Base-by-base conservation (phyloP, 2,329 filamentous ascomycete species). In the Aspergillus amoenus region DNA sequence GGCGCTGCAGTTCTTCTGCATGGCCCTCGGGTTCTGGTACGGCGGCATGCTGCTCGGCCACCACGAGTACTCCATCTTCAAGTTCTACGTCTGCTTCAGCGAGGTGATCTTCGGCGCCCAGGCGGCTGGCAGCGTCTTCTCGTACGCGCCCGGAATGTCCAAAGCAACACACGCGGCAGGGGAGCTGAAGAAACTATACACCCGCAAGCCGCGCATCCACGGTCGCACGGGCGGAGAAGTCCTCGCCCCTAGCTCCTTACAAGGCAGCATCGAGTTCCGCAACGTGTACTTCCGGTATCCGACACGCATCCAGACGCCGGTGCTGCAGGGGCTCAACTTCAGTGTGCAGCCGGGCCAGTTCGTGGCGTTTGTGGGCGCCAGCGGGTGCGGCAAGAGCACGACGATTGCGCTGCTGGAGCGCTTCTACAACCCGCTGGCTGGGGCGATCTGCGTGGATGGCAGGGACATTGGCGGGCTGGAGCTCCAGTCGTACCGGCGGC, bases 401-500 rank as follows among this genome's bases (percentile, higher is more conserved):
- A 85, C 88, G 30, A 82, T 92, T 30, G 72, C 73, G 2, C 72
- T 83, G 1, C 69, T 83, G n/a, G 76, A 82, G 60, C 73, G 84
- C 13, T 91, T 92, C 71, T 93, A 92, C 69, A 83, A 89, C 37
- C 71, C 84, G 0, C 75, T 82, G 27, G 76, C 79, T 7, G 90
- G 90, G 4, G 74, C 75, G 3, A 84, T 93, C 42, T 75, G 86
- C 0, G 83, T 84, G 68, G 87, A 90, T 67, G 85, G 81, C 2
- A 75, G 76, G 47, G 80, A 88, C 62, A 84, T 90, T 44, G 68
- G 74, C 0, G 70, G 78, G 1, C 68, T 89, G 45, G 81, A 86
- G 56, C 76, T 87, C 0, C 78, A 79, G 59, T 73, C 79, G 12
- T 90, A 90, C 67, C 82, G 88, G 17, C 79, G 80, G 58, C 74